Conservation (phyloP, 192 early-diverging fungal species). For the Mortierella alpina region DNA sequence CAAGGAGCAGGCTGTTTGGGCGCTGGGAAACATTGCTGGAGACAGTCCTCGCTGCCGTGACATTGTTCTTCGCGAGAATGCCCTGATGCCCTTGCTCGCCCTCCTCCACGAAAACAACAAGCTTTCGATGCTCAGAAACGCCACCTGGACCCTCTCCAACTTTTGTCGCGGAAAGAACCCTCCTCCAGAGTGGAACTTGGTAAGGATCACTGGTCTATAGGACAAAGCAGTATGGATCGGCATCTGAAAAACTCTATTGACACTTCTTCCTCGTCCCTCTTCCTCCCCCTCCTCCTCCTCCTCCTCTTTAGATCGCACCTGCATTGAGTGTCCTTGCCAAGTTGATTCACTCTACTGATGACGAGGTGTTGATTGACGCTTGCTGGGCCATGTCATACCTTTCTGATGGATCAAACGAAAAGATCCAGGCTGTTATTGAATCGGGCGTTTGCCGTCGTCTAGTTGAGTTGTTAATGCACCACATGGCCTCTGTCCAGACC, state of each 20-base stretch:
- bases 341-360: slow-evolving; percentile 90
- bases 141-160: slow-evolving; percentile 99
- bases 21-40: slow-evolving; percentile 99
- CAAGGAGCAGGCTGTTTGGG: slow-evolving; percentile 99
- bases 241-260: background rate
- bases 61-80: slow-evolving; percentile 84
- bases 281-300: background rate
- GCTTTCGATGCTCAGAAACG: slow-evolving; percentile 97
- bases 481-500: slow-evolving; percentile 91
- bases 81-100: slow-evolving; percentile 86
- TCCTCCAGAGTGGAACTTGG: slow-evolving; percentile 87
- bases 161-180: slow-evolving; percentile 99
- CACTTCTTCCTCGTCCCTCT: background rate
- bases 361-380: slow-evolving; percentile 97
- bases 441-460: slow-evolving; percentile 92
- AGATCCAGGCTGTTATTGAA: slow-evolving; percentile 98
- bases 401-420: slow-evolving; percentile 96
- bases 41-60: slow-evolving; percentile 93
- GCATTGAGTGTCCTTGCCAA: slow-evolving; percentile 91
- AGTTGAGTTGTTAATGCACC: slow-evolving; percentile 92
- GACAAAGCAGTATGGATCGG: background rate
- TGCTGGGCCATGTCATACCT: slow-evolving; percentile 99
- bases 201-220: slow-evolving; percentile 49
- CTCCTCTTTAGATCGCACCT: slow-evolving; percentile 76
- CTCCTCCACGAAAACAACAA: slow-evolving; percentile 93